Base-by-base conservation (phyloP, 2,329 filamentous ascomycete genomes). In the Paramyrothecium sp. region DNA sequence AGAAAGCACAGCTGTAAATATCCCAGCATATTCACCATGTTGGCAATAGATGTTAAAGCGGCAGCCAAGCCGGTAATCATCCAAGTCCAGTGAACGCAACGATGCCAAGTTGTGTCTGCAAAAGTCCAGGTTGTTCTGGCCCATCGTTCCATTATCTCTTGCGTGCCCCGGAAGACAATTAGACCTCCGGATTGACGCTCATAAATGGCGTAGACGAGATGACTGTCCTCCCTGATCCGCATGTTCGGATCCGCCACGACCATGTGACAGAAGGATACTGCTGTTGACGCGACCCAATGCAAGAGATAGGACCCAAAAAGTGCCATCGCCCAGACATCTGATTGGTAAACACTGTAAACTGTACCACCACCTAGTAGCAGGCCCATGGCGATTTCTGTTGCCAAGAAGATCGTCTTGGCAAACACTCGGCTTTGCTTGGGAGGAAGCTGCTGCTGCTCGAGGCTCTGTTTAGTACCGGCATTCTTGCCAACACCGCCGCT, bases 301-400 rank as follows among this genome's bases (percentile, higher is more conserved):
- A 53, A 53, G 20, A 53, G 20, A 30, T 53, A 53, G 51, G 51
- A 53, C 13, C 51, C 51, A 20, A 53, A 53, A 26, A 53, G 51
- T 30, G 34, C 51, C 17, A 33, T 30, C 16, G 22, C 51, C 51
- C 51, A 53, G 16, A 53, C 34, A 33, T 53, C 51, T 22, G 19
- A 13, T 21, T 30, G 12, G 16, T 30, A 53, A 16, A 53, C 16
- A 17, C 51, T 53, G 22, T 17, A n/a, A 12, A 21, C 34, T 16
- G 34, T 16, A 17, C 51, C 51, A 22, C 20, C 51, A 16, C 22
- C 11, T 7, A 53, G 16, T 16, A 53, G 19, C 23, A 53, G 7
- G 19, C 51, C 51, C 51, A 53, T 53, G 17, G 30, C 10, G 26
- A 30, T 30, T 30, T 30, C 26, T 4, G 26, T 30, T 4, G 10